Base-by-base conservation (phyloP, 2,329 filamentous ascomycete species). In the Sclerotinia sclerotiorum region DNA sequence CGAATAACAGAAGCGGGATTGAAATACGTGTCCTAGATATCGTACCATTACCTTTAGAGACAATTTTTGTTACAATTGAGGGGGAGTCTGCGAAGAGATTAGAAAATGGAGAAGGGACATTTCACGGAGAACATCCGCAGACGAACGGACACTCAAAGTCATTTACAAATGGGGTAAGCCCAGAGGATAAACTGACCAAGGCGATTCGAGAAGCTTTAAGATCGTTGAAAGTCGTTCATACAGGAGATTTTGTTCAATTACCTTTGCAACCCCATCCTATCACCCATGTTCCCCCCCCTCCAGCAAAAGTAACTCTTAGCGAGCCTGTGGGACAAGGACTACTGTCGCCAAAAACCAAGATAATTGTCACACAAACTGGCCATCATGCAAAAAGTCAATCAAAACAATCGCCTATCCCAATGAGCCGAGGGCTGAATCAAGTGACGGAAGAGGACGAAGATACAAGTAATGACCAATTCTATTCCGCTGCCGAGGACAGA, bases 321-420 rank as follows among this genome's bases (percentile, higher is more conserved):
- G 95, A 99, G 78, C 95, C 95, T 11, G 93, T 98, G 21, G 88
- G 92, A 7, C 95, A 99, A 79, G 95, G 95, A 11, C 79, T 95
- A 6, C 78, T 99, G 58, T 85, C 89, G 11, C 84, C 92, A 0
- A 85, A 82, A 17, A 99, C 94, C 21, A 93, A 91, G 75, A 92
- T 99, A 68, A 88, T 99, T 32, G 83, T 98, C 29, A 88, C 91
- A 60, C 85, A 86, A 35, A 86, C 87, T 5, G 86, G 83, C 73
- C 83, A 82, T 32, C 85, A 87, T 69, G 77, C 70, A 76, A 89
- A 86, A 81, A 84, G 77, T 77, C 79, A 76, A 74, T 81, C 83
- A 72, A 81, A 81, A 68, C 79, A 80, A 39, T 80, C 81, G 24
- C 79, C 80, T 65, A 81, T 84, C 17, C 77, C 83, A 0, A 78